Conservation (phyloP, 2,329 filamentous ascomycete genomes). For the Pyrenochaeta sp. region DNA sequence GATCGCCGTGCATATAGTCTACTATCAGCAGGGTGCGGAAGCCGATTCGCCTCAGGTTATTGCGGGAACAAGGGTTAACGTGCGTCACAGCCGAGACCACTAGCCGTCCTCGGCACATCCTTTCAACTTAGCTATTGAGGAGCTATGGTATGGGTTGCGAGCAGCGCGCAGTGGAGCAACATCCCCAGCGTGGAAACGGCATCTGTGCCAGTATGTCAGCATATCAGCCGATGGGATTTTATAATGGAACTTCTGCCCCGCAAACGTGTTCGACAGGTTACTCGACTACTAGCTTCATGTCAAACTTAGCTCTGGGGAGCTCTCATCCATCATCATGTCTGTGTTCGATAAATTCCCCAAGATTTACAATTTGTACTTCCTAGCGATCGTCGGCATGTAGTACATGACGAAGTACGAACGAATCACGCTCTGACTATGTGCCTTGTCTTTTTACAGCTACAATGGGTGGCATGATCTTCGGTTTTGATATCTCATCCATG, state of each 20-base stretch:
- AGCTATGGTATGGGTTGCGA: constrained; percentile 1
- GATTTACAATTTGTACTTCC: constrained; percentile 64
- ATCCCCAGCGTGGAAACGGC: constrained; percentile 16
- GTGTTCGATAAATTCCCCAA: constrained; percentile 51
- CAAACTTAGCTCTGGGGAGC: constrained; percentile 14
- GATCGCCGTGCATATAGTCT: constrained; percentile 15
- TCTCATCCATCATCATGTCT: constrained; percentile 31
- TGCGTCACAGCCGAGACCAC: constrained; percentile 1
- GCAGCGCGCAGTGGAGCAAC: constrained; percentile 7
- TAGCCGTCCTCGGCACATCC: constrained; percentile 10
- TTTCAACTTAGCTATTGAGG: constrained; percentile 9
- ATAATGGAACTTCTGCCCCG: constrained; percentile 13
- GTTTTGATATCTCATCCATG: constrained; percentile 66
- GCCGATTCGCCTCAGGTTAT: constrained; percentile 6
- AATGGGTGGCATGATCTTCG: constrained; percentile 63
- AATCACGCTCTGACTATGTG: no score
- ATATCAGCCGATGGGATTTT: constrained; percentile 4
- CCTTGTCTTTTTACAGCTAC: constrained; percentile 46
- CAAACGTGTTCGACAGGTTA: constrained; percentile 6
- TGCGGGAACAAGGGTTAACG: constrained; percentile 9
- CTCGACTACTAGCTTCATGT: constrained; percentile 6
- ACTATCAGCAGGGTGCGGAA: constrained; percentile 9
- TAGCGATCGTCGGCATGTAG: constrained; percentile 53
- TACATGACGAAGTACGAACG: no score
- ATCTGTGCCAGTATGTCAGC: background rate